Evolutionary conservation across 75 land plant genomes (phyloP).

Genomic region (Ceratopteris richardii): DNA sequence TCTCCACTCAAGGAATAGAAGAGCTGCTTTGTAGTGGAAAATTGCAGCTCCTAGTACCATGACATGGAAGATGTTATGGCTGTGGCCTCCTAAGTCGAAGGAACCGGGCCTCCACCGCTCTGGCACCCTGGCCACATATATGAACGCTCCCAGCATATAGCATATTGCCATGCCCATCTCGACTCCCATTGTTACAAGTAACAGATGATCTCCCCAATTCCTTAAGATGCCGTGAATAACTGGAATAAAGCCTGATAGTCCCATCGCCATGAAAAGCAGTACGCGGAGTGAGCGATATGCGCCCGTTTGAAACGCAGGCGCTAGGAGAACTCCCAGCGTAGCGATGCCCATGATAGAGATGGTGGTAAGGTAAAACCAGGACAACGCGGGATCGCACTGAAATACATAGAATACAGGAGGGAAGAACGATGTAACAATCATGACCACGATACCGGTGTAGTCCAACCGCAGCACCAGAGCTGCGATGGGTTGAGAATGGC

Average conservation of each 20-base stretch:
- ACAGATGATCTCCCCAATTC: slow-evolving; percentile 47
- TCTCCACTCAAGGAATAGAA: slow-evolving; percentile 43
- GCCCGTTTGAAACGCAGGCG: slow-evolving; percentile 47
- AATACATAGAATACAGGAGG: slow-evolving; percentile 93
- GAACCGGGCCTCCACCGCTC: slow-evolving; percentile 67
- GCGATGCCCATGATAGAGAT: slow-evolving; percentile 52
- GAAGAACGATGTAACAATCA: slow-evolving; percentile 92
- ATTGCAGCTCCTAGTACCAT: slow-evolving; percentile 58
- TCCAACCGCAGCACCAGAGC: slow-evolving; percentile 49
- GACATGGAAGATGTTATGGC: slow-evolving; percentile 75
- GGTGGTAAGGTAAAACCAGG: slow-evolving; percentile 51
- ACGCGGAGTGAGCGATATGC: slow-evolving; percentile 46
- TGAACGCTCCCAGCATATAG: slow-evolving; percentile 46
- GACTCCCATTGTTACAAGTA: slow-evolving; percentile 36
- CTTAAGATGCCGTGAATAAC: slow-evolving; percentile 47
- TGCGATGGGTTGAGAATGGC: slow-evolving; percentile 68
- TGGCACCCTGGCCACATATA: slow-evolving; percentile 66
- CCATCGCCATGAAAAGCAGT: slow-evolving; percentile 62
- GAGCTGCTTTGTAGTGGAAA: slow-evolving; percentile 59
- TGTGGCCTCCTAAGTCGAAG: slow-evolving; percentile 72
- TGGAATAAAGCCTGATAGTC: slow-evolving; percentile 68
- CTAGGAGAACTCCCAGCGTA: slow-evolving; percentile 51
- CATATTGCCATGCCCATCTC: slow-evolving; percentile 66
- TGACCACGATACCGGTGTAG: slow-evolving; percentile 72
- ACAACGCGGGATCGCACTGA: slow-evolving; percentile 65